phyloP scores from a whole-genome alignment of 331 rosid species.

The Quercus lobata region DNA sequence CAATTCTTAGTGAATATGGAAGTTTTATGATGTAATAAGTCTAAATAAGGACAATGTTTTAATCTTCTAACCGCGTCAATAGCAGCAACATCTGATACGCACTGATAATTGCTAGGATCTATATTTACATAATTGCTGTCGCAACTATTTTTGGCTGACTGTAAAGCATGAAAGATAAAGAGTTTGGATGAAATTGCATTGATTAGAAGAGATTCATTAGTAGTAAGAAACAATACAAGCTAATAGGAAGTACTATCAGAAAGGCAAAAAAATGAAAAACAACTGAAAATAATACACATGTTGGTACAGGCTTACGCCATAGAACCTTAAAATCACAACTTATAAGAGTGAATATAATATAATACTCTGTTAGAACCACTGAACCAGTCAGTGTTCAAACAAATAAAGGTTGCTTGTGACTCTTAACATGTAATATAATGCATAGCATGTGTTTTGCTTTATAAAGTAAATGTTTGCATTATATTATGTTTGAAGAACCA shows the following conservation, averaged over 20 bases:
- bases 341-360: no score
- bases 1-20: neutral
- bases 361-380: no score
- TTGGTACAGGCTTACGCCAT: no score
- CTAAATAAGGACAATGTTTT: neutral
- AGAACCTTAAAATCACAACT: no score
- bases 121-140: conserved; percentile 8
- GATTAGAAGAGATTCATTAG: neutral
- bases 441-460: neutral
- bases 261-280: no score
- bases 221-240: neutral
- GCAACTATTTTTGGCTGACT: conserved; percentile 14
- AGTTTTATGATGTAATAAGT: neutral
- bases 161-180: neutral
- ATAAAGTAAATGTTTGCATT: neutral
- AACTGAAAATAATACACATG: no score
- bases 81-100: conserved; percentile 7
- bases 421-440: no score
- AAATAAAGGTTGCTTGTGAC: no score
- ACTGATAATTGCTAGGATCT: conserved; percentile 10
- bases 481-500: neutral
- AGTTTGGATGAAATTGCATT: neutral
- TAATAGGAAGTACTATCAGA: no score
- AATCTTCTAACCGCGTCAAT: conserved; percentile 1
- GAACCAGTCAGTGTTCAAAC: no score